phyloP scores from a whole-genome alignment of 179 eudicot genomes.

The Pouteria campechiana region DNA sequence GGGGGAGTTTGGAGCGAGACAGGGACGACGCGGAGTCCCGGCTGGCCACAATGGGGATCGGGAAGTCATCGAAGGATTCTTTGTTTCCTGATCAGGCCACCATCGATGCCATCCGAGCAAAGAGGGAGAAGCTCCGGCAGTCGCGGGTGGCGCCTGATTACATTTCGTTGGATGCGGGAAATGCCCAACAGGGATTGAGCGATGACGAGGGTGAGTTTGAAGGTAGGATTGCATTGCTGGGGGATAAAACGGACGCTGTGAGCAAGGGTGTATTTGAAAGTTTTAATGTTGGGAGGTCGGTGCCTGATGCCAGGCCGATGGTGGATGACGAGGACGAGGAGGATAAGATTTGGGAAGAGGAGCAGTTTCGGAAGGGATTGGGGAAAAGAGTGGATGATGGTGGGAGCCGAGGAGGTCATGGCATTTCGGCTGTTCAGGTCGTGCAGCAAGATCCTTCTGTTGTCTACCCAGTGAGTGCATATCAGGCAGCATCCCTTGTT shows the following conservation, averaged over 20 bases:
- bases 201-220: conserved; percentile 94
- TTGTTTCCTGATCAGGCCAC: conserved; percentile 45
- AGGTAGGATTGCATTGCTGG: conserved; percentile 65
- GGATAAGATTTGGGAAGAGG: conserved; percentile 94
- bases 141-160: conserved; percentile 68
- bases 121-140: conserved; percentile 63
- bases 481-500: conserved; percentile 21
- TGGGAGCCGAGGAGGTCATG: conserved; percentile 13
- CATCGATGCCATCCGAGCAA: conserved; percentile 58
- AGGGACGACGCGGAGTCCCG: conserved; percentile 19
- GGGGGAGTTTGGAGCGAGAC: conserved; percentile 6
- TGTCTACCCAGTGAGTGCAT: conserved; percentile 8
- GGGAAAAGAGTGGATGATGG: conserved; percentile 86
- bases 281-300: conserved; percentile 30
- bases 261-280: conserved; percentile 81
- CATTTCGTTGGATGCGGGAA: conserved; percentile 73
- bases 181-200: conserved; percentile 95
- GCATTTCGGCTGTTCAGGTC: conserved; percentile 30
- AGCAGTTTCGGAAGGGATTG: conserved; percentile 79
- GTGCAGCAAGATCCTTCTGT: conserved; percentile 26
- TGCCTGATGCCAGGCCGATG: conserved; percentile 27
- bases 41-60: conserved; percentile 27
- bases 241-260: conserved; percentile 34
- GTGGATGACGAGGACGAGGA: conserved; percentile 80
- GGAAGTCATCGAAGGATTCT: conserved; percentile 4